These are phyloP conservation scores for Malus hybrid DNA, from an alignment of 331 rosid species.

Conservation along the genomic window DNA sequence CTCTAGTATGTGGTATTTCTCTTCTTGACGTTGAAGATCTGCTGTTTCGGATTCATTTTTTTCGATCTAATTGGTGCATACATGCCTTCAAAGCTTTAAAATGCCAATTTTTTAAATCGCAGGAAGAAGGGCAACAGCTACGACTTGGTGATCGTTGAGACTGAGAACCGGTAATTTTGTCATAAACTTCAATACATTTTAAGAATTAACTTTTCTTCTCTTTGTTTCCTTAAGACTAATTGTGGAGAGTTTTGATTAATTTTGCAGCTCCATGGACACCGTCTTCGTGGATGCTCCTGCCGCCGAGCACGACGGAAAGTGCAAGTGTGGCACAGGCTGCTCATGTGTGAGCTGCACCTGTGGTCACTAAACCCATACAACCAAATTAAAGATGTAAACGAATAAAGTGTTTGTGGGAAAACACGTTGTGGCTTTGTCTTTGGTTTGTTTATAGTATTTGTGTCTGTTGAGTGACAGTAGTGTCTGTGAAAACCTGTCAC, in stretches of 20 bases:
- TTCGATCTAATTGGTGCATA: background rate
- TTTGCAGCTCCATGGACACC: conserved; percentile 31
- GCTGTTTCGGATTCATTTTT: background rate
- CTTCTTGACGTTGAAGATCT: no score
- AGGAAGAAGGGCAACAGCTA: conserved; percentile 73
- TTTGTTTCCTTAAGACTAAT: background rate
- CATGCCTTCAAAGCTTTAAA: background rate
- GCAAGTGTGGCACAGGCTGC: conserved; percentile 44
- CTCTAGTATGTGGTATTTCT: background rate
- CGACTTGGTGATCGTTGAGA: conserved; percentile 42
- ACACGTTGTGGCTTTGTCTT: background rate
- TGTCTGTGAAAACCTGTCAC: background rate
- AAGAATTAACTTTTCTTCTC: background rate
- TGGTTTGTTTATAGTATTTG: background rate
- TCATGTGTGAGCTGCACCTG: conserved; percentile 30
- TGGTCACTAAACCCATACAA: conserved; percentile 8
- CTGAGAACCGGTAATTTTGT: conserved; percentile 45
- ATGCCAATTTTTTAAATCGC: conserved; percentile 8
- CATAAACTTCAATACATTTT: background rate
- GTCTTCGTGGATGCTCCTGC: conserved; percentile 32
- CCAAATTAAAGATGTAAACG: background rate
- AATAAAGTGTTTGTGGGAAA: conserved; percentile 1
- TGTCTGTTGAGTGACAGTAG: background rate
- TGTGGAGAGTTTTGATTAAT: background rate
- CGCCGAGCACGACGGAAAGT: conserved; percentile 38